Conservation (phyloP, 352 stramenopile genomes). For the Phytophthora meadii region DNA sequence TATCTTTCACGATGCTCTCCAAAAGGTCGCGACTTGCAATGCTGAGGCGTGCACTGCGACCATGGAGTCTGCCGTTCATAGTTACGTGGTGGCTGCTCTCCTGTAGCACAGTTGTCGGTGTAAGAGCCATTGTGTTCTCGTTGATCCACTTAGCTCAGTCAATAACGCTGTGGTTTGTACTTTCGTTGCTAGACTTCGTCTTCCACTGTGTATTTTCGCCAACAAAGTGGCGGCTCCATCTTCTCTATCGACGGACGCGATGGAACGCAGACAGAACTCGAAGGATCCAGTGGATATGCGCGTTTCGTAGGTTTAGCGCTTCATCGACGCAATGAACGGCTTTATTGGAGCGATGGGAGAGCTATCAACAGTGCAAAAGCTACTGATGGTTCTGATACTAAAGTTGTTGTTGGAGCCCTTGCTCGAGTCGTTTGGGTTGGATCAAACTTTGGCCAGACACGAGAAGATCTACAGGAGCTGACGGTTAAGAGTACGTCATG, state of each 20-base stretch:
- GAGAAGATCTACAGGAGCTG: constrained; percentile 46
- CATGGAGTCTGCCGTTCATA: constrained; percentile 2
- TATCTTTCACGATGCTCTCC: constrained; percentile 1
- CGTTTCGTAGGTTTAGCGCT: constrained; percentile 57
- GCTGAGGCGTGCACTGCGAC: no score
- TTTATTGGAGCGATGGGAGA: constrained; percentile 73
- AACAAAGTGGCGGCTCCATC: constrained; percentile 59
- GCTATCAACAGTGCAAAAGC: constrained; percentile 44
- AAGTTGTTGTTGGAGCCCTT: constrained; percentile 50
- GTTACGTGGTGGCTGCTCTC: constrained; percentile 5
- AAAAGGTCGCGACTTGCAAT: neutral
- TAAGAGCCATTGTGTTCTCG: neutral
- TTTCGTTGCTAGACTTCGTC: constrained; percentile 21
- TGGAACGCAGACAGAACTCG: constrained; percentile 40
- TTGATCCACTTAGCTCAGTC: neutral
- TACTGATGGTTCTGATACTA: constrained; percentile 20
- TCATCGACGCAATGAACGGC: constrained; percentile 34
- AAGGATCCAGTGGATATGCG: constrained; percentile 45
- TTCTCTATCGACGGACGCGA: constrained; percentile 55
- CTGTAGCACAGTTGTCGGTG: constrained; percentile 1
- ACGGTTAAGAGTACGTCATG: constrained; percentile 49
- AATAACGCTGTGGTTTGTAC: neutral
- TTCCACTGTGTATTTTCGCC: constrained; percentile 73
- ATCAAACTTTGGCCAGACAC: constrained; percentile 53
- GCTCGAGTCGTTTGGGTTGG: constrained; percentile 59